A percentile compares a stretch with the other conserved stretches of the same genome.
Conservation (phyloP, 2,329 filamentous ascomycete genomes). For the Botrytis galanthina region DNA sequence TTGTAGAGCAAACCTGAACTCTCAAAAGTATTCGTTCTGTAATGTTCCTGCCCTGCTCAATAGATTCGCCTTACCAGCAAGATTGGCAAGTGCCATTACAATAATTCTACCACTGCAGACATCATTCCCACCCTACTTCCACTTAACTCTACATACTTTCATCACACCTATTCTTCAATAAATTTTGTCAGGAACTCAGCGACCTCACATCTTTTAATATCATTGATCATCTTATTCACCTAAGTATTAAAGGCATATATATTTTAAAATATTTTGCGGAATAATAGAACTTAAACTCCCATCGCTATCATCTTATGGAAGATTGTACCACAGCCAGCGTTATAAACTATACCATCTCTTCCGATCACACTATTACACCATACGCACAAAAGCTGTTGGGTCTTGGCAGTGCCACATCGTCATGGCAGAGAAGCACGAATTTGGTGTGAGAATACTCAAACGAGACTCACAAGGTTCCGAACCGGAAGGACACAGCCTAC, state of each 20-base stretch:
- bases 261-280: background rate
- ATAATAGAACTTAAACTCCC: background rate
- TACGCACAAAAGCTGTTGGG: background rate
- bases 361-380: background rate
- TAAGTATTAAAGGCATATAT: background rate
- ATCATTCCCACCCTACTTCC: background rate
- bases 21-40: background rate
- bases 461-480: background rate
- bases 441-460: background rate
- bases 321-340: background rate
- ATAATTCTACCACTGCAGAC: background rate
- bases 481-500: background rate
- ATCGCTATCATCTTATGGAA: background rate
- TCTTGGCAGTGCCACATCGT: background rate
- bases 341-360: background rate
- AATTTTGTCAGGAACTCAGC: background rate
- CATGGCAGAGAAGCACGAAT: slow-evolving; percentile 1
- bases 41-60: background rate
- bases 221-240: background rate
- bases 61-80: background rate
- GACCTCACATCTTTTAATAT: background rate
- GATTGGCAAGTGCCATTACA: background rate
- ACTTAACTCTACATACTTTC: background rate
- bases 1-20: background rate
- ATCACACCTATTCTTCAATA: background rate